phyloP scores from a whole-genome alignment of 257 asterid genomes.

The Solanum pimpinellifolium region DNA sequence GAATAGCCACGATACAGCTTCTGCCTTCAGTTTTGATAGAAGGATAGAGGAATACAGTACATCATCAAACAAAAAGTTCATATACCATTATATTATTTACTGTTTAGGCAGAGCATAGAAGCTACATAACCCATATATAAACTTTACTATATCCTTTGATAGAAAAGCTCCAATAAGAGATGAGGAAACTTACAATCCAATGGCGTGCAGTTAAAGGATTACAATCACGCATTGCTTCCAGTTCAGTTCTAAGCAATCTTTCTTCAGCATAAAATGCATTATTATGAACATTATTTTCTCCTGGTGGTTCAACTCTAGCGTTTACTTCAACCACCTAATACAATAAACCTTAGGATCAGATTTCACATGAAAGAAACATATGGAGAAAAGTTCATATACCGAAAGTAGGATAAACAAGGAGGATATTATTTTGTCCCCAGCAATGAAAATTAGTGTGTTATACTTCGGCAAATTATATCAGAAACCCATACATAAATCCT shows the following conservation, averaged over 20 bases:
- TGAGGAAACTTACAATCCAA: slow-evolving; percentile 18
- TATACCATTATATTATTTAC: not conserved
- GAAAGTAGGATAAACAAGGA: not conserved
- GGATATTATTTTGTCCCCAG: not conserved
- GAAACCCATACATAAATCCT: not conserved
- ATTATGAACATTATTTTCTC: slow-evolving; percentile 19
- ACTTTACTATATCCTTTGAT: not conserved
- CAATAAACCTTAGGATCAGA: not conserved
- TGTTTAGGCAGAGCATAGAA: not conserved
- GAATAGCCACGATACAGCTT: not conserved
- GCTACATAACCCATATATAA: not conserved
- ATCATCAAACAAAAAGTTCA: not conserved
- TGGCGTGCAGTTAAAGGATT: slow-evolving; percentile 25
- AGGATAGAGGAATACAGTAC: not conserved
- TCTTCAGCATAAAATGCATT: slow-evolving; percentile 32
- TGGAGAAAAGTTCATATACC: not conserved
- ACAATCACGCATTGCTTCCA: slow-evolving; percentile 34
- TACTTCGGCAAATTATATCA: not conserved
- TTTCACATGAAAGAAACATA: not conserved
- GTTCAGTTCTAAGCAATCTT: slow-evolving; percentile 23
- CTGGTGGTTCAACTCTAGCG: slow-evolving; percentile 22
- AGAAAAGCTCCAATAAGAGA: not conserved
- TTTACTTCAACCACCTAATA: slow-evolving; percentile 26
- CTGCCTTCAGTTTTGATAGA: not conserved
- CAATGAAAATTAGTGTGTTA: not conserved